phyloP scores from a whole-genome alignment of 805 yeast species.

The Ogataea trehaloabstinens region DNA sequence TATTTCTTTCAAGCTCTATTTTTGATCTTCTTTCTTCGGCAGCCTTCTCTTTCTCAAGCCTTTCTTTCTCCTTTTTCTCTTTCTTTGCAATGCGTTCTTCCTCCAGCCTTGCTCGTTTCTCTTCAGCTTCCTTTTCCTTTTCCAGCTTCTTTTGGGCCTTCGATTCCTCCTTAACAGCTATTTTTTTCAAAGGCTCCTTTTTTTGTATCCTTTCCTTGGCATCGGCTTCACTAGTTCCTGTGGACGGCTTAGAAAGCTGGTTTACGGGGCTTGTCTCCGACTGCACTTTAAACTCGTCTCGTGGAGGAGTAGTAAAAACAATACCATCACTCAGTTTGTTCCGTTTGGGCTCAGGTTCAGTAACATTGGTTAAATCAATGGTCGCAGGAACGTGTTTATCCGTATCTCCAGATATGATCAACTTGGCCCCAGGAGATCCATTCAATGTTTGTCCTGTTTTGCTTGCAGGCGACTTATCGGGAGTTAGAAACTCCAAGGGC shows the following conservation, averaged over 20 bases:
- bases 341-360: conserved; percentile 6
- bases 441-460: neutral
- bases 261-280: neutral
- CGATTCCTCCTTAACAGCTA: conserved; percentile 23
- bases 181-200: conserved; percentile 16
- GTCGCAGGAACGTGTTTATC: neutral
- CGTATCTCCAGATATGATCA: neutral
- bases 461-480: conserved; percentile 15
- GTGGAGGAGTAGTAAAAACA: neutral
- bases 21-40: conserved; percentile 28
- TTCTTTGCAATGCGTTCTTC: conserved; percentile 25
- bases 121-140: conserved; percentile 22
- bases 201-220: conserved; percentile 6
- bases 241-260: neutral
- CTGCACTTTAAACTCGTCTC: conserved; percentile 8
- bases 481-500: conserved; percentile 14
- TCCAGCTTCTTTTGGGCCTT: conserved; percentile 29
- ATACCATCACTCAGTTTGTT: neutral
- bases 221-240: conserved; percentile 11
- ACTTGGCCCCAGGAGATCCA: neutral
- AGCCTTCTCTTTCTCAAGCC: conserved; percentile 19
- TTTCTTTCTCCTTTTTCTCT: conserved; percentile 28
- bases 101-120: conserved; percentile 26
- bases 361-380: neutral
- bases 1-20: conserved; percentile 36